Conservation (phyloP, 1,139 yeast species). For the Saccharomycopsis phalli region DNA sequence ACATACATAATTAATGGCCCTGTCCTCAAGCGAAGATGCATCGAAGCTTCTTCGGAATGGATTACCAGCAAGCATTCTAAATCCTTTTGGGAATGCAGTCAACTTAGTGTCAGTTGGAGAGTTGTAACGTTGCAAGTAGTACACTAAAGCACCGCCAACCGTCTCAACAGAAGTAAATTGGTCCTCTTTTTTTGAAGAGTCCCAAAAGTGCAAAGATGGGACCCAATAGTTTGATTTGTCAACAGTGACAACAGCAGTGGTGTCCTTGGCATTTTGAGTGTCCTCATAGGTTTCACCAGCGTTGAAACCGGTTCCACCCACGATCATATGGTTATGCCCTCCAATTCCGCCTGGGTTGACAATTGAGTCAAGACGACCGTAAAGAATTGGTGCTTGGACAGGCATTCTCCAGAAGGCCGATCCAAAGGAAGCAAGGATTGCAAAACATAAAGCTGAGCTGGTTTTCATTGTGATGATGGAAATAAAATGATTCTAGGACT, state of each 20-base stretch:
- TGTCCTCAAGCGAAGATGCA: not conserved
- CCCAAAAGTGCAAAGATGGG: constrained; percentile 6
- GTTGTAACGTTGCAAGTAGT: constrained; percentile 15
- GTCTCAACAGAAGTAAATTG: constrained; percentile 7
- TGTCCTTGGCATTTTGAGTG: constrained; percentile 9
- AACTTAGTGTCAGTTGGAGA: constrained; percentile 12
- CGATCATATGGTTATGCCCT: constrained; percentile 8
- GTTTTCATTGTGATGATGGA: no score
- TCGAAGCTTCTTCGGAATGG: no score
- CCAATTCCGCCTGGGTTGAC: constrained; percentile 10
- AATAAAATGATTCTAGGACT: no score
- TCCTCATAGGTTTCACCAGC: constrained; percentile 1
- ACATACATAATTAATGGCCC: not conserved
- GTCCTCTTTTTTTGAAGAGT: constrained; percentile 5
- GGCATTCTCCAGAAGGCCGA: no score
- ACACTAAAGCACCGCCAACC: constrained; percentile 8
- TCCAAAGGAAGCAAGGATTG: no score
- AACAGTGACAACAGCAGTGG: constrained; percentile 8
- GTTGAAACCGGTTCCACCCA: constrained; percentile 12
- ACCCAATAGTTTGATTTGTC: constrained; percentile 15
- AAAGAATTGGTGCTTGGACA: no score
- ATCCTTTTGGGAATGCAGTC: constrained; percentile 12
- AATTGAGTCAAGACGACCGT: constrained; percentile 15
- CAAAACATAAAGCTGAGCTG: no score
- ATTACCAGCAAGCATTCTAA: constrained; percentile 15